A percentile compares a stretch with the other conserved stretches of the same genome.
Conservation (phyloP, 441 rosid species). For the Mallotus japonicus region DNA sequence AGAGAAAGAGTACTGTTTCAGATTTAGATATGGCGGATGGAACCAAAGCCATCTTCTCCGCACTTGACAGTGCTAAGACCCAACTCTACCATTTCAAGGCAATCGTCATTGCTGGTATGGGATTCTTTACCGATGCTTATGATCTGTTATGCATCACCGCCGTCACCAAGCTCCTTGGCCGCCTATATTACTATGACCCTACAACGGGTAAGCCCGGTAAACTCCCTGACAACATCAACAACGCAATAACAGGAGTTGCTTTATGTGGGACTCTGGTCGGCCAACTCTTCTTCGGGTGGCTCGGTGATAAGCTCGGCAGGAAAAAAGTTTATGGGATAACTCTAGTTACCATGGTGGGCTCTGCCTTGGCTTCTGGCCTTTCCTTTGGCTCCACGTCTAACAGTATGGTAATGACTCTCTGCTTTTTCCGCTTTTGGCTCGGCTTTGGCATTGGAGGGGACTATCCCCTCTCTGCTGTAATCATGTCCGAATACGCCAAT, state of each 20-base stretch:
- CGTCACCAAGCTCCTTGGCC: constrained; percentile 47
- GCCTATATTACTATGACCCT: constrained; percentile 44
- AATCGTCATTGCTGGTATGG: constrained; percentile 60
- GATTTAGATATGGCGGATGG: constrained; percentile 28
- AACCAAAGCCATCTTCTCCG: constrained; percentile 32
- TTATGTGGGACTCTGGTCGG: constrained; percentile 47
- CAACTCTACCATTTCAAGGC: constrained; percentile 63
- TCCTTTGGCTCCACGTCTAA: constrained; percentile 45
- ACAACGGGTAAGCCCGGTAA: constrained; percentile 24
- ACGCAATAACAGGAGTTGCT: constrained; percentile 48
- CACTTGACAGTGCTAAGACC: constrained; percentile 54
- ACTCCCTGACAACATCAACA: constrained; percentile 37
- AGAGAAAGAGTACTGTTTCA: not conserved
- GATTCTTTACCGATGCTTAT: constrained; percentile 58
- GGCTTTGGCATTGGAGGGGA: constrained; percentile 65
- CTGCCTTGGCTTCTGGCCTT: constrained; percentile 51
- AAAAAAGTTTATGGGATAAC: constrained; percentile 55
- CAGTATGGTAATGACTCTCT: constrained; percentile 41
- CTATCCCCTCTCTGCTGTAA: constrained; percentile 58
- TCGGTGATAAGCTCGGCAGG: constrained; percentile 53
- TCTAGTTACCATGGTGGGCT: constrained; percentile 49
- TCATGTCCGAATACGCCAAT: constrained; percentile 62
- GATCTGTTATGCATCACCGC: constrained; percentile 62
- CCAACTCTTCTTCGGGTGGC: constrained; percentile 49
- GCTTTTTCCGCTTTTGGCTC: constrained; percentile 62